phyloP scores from a whole-genome alignment of 768 basidiomycete species.

The Cantharellus cinnabarinus region DNA sequence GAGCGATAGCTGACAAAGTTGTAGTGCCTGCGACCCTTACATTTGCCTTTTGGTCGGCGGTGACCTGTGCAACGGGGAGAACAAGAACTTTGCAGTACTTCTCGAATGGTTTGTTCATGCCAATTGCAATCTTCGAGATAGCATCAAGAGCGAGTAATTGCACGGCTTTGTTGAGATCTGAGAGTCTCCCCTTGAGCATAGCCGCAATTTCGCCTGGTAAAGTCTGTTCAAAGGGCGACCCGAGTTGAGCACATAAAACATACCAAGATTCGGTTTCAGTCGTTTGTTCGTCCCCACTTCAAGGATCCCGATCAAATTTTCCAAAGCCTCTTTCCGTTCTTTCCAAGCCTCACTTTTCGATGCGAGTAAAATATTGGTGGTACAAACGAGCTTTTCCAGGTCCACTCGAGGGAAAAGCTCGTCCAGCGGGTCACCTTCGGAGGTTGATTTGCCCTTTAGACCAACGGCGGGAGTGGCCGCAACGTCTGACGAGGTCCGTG shows the following conservation, averaged over 20 bases:
- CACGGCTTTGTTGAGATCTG: conserved; percentile 86
- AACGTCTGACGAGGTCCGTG: conserved; percentile 56
- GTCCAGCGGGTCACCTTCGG: conserved; percentile 52
- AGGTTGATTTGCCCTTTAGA: conserved; percentile 17
- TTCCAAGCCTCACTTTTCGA: conserved; percentile 94
- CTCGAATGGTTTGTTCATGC: conserved; percentile 93
- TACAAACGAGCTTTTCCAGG: conserved; percentile 65
- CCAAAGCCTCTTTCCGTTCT: conserved; percentile 85
- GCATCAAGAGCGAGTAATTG: conserved; percentile 81
- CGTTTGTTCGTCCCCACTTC: conserved; percentile 88
- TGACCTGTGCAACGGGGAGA: conserved; percentile 56
- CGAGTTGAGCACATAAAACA: conserved; percentile 8
- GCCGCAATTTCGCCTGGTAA: conserved; percentile 71
- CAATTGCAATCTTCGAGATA: conserved; percentile 69
- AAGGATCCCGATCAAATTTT: conserved; percentile 57
- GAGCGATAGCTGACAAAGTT: conserved; percentile 64
- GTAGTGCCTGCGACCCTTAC: conserved; percentile 60
- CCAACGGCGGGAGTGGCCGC: conserved; percentile 26
- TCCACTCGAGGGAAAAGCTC: conserved; percentile 93
- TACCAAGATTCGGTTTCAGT: conserved; percentile 77
- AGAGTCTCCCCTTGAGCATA: conserved; percentile 70
- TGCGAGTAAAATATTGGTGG: conserved; percentile 63
- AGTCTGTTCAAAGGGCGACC: not conserved
- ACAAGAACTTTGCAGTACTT: conserved; percentile 65
- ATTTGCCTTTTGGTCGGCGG: conserved; percentile 83